Evolutionary conservation across 129 eudicot species (phyloP).

Genomic region (Helianthus annuus): HanXRQr2.0-SUNRISE NC_035435.2:142016588-142017087

Average conservation of each 20-base stretch:
- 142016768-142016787: constrained; percentile 2
- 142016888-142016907: constrained; percentile 10
- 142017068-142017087: background rate
- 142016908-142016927: background rate
- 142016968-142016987: constrained; percentile 5
- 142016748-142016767: constrained; percentile 17
- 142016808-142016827: background rate
- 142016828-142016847: background rate
- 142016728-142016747: background rate
- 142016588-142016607: constrained; percentile 17
- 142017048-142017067: background rate
- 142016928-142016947: background rate
- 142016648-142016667: background rate
- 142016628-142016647: constrained; percentile 15
- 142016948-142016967: constrained; percentile 5
- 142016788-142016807: background rate
- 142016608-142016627: constrained; percentile 21
- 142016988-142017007: constrained; percentile 5
- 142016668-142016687: constrained; percentile 7
- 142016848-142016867: background rate
- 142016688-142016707: background rate
- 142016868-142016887: background rate
- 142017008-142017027: background rate
- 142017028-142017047: background rate
- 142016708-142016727: background rate